These are phyloP conservation scores for Cladophialophora carrionii DNA, from an alignment of 2,329 filamentous ascomycete genomes.

Conservation along the genomic window DNA sequence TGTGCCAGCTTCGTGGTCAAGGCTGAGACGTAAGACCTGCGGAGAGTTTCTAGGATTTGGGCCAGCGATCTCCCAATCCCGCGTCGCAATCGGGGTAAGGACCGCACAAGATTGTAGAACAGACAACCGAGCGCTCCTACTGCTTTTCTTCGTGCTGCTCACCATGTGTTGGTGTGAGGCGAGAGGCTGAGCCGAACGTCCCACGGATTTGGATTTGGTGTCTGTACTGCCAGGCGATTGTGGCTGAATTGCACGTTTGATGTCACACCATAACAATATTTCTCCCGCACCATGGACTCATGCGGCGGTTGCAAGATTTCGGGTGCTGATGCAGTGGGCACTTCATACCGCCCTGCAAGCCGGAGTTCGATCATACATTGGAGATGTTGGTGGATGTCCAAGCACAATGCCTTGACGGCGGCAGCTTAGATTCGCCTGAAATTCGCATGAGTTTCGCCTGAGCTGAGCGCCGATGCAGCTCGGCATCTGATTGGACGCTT, in stretches of 20 bases:
- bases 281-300: neutral
- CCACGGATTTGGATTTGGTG: neutral
- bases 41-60: neutral
- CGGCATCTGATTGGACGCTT: neutral
- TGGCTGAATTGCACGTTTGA: slow-evolving; percentile 8
- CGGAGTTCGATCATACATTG: neutral
- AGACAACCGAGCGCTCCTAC: neutral
- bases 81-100: neutral
- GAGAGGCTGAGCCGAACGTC: neutral
- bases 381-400: neutral
- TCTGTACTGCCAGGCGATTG: neutral
- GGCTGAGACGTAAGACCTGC: neutral
- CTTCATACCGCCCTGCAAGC: too few relatives aligned
- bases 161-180: neutral
- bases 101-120: neutral
- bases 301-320: neutral
- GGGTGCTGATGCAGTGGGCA: neutral
- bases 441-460: neutral
- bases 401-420: too few relatives aligned
- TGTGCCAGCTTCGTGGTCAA: neutral
- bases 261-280: neutral
- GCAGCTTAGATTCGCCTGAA: neutral
- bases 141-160: neutral
- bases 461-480: neutral
- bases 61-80: neutral